These are phyloP conservation scores for Yarrowia hollandica DNA, from an alignment of 805 yeast species.

Conservation along the genomic window DNA sequence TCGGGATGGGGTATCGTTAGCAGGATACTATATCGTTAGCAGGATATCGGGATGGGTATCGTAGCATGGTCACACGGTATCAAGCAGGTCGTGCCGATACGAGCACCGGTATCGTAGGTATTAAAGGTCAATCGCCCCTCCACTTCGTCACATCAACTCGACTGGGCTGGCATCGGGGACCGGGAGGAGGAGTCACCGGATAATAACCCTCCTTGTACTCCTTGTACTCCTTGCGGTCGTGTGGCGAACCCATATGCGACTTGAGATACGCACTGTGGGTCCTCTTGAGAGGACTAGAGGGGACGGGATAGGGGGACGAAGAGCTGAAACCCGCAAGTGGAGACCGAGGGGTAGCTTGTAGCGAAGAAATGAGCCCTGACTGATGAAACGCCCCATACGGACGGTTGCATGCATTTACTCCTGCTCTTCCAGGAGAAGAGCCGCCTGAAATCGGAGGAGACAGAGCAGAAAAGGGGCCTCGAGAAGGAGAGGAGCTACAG, in stretches of 20 bases:
- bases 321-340: neutral
- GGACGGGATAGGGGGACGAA: neutral
- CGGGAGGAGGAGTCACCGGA: conserved; percentile 21
- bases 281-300: neutral
- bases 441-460: neutral
- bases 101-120: too few species aligned
- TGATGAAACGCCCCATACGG: conserved; percentile 16
- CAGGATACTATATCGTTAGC: too few species aligned
- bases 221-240: too few species aligned
- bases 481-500: neutral
- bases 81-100: too few species aligned
- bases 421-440: conserved; percentile 14
- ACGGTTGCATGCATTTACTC: conserved; percentile 4
- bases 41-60: too few species aligned
- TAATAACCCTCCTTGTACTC: neutral
- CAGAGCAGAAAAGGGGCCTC: conserved; percentile 6
- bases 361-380: neutral
- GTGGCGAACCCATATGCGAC: too few species aligned
- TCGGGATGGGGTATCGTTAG: too few species aligned
- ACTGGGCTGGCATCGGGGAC: conserved; percentile 14
- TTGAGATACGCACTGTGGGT: neutral
- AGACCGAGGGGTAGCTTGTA: neutral
- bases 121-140: too few species aligned
- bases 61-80: neutral
- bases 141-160: neutral